Base-by-base conservation (phyloP, 495 filamentous ascomycete genomes). In the Hypoxylon rickii region DNA sequence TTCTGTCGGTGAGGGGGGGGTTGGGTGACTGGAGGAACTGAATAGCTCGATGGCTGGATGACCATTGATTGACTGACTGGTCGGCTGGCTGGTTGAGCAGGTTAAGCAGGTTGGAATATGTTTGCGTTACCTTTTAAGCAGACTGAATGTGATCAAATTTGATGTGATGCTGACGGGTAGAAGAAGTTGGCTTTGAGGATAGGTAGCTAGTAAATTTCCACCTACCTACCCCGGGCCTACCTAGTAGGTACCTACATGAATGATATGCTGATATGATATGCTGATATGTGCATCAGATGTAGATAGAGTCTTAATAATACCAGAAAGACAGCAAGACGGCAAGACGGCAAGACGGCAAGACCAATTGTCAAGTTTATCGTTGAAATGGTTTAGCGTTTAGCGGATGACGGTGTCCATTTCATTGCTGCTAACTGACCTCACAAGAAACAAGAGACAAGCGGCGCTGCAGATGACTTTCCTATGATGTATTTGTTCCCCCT, bases 401-500 rank as follows among this genome's bases (percentile, higher is more conserved):
- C 58, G 43, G 58, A 52, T 61, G 58, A 61, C 51, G 58, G 46
- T n/a, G n/a, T n/a, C n/a, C n/a, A n/a, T n/a, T n/a, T n/a, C n/a
- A n/a, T n/a, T n/a, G n/a, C n/a, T n/a, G n/a, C n/a, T 51, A 61
- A 46, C 41, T 29, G 20, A 42, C 2, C 44, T 51, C 51, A 51
- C 47, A 44, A 43, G 21, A 49, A n/a, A 50, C 48, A 39, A 56
- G 42, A 55, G 51, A 47, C 38, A 20, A 32, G 50, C 50, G 50
- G 29, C 38, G 24, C 44, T 38, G 43, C 48, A 60, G 57, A 44
- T 45, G 56, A 53, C 47, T 54, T 49, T 41, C 45, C 46, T 61
- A 61, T 61, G 58, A 61, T 61, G 58, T 56, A 56, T 55, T 50
- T 3, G 7, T 19, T 57, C 17, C 51, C 58, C 58, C 46, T 61